Evolutionary conservation across 176 grass and related monocot genomes (phyloP).

Genomic region (Eleusine coracana): DNA sequence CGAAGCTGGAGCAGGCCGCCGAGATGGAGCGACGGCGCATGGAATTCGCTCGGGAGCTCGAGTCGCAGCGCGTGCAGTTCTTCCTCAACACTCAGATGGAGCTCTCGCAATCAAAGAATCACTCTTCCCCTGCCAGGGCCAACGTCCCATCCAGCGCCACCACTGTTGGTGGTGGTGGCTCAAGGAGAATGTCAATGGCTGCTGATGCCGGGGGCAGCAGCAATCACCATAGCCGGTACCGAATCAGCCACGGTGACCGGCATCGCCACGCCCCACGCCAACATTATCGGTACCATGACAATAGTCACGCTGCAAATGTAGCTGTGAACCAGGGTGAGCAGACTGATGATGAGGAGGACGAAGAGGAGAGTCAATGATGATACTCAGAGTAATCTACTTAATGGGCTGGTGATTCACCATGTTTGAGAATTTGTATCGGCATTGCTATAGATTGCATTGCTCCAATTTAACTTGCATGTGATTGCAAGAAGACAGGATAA

Average conservation of each 20-base stretch:
- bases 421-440: slow-evolving; percentile 1
- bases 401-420: background rate
- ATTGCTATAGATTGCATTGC: slow-evolving; percentile 32
- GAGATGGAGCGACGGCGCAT: slow-evolving; percentile 84
- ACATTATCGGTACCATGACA: slow-evolving; percentile 51
- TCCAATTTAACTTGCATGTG: slow-evolving; percentile 30
- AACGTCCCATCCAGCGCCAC: background rate
- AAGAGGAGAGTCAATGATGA: slow-evolving; percentile 50
- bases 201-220: slow-evolving; percentile 46
- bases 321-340: slow-evolving; percentile 37
- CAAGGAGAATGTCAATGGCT: slow-evolving; percentile 44
- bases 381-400: background rate
- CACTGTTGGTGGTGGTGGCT: slow-evolving; percentile 34
- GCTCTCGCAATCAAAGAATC: slow-evolving; percentile 63
- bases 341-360: slow-evolving; percentile 30
- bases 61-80: slow-evolving; percentile 82
- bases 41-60: slow-evolving; percentile 76
- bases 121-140: background rate
- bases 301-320: background rate
- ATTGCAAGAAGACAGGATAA: slow-evolving; percentile 23
- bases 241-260: slow-evolving; percentile 22
- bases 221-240: slow-evolving; percentile 54
- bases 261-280: slow-evolving; percentile 18
- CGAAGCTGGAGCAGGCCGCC: slow-evolving; percentile 68
- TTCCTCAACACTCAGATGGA: slow-evolving; percentile 92